Base-by-base conservation (phyloP, 305 asterid species). In the Solanum hybrid region DNA sequence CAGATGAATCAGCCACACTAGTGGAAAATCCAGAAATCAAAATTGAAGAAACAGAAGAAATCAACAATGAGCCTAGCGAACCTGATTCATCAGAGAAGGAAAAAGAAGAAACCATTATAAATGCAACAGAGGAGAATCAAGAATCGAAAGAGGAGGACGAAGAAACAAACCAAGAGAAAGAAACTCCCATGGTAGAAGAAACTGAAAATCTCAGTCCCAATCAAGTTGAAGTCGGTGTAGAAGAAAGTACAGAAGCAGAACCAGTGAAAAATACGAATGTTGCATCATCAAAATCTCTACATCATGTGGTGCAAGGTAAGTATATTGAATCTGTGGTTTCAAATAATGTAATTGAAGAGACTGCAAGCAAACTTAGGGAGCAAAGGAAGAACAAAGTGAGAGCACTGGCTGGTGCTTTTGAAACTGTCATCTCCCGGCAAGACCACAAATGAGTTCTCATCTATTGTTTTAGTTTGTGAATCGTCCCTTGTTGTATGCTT, bases 371-470 rank as follows among this genome's bases (percentile, higher is more conserved):
- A 90, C 95, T 95, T 27, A 92, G 91, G 1, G 94, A 94, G 79
- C 94, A 94, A 91, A 92, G 95, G 93, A 92, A 90, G 29, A 94
- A 94, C 88, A 94, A 88, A 93, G 98, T 95, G 87, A 93, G 75
- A 82, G 97, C 96, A 11, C 93, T 95, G 34, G 97, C 96, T 14
- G 98, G 97, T 69, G 98, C 98, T 6, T 94, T 95, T 56, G 96
- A 95, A 75, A 91, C 94, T 22, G 98, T 95, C 89, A 95, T 95
- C n/a, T 94, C 96, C 29, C 87, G 90, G 88, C 96, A 92, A 91
- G 96, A 94, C 4, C 90, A 76, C n/a, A 90, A 92, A 90, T 91
- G 91, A 89, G 89, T 89, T 56, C 84, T 69, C 78, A 76, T 60
- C 26, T 60, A 4, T 76, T 15, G 9, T 60, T 29, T 51, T 19